Percentiles rank a stretch among this genome's conserved stretches.
Conservation (phyloP, 305 asterid genomes). For the Fraxinus sp. region DNA sequence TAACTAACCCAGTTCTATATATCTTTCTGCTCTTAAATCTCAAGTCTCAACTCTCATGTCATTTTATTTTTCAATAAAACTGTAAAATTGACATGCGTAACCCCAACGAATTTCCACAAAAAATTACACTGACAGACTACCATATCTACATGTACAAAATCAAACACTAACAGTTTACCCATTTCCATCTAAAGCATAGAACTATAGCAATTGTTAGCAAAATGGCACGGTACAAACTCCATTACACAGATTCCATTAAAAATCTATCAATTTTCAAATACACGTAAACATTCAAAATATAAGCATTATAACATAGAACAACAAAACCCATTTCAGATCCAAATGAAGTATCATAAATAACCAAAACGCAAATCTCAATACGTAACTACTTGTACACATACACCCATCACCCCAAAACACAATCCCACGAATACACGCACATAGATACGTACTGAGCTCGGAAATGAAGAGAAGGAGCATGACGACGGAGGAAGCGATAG, state of each 20-base stretch:
- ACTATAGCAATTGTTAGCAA: neutral
- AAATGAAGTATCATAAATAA: neutral
- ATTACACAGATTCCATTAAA: neutral
- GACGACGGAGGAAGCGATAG: constrained; percentile 71
- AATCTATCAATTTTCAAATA: neutral
- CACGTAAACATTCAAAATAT: neutral
- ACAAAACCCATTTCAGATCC: neutral
- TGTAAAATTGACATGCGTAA: neutral
- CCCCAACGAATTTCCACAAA: neutral
- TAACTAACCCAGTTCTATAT: neutral
- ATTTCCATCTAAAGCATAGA: neutral
- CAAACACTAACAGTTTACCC: neutral
- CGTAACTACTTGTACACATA: neutral
- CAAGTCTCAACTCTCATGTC: neutral
- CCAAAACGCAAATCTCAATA: neutral
- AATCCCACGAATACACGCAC: neutral
- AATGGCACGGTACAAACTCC: neutral
- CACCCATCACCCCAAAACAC: neutral
- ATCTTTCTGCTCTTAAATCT: neutral
- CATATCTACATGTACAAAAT: neutral
- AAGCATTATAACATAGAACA: neutral
- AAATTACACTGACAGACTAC: neutral
- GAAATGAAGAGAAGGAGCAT: constrained; percentile 87
- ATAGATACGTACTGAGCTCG: constrained; percentile 70
- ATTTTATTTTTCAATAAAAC: neutral